Base-by-base conservation (phyloP, 2,329 filamentous ascomycete species). In the Plenodomus biglobosus region DNA sequence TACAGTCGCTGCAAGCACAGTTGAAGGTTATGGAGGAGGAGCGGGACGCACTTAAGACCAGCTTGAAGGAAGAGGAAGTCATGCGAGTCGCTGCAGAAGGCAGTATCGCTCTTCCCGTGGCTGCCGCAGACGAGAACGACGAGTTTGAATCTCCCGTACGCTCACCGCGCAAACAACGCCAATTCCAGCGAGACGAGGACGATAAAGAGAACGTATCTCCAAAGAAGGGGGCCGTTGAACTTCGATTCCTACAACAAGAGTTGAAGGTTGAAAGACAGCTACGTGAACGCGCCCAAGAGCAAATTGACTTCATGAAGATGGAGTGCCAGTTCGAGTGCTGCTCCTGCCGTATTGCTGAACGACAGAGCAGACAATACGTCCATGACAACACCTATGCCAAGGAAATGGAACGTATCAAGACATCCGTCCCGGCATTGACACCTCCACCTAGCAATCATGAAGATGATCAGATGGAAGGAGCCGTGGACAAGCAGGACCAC, bases 221-320 rank as follows among this genome's bases (percentile, higher is more conserved):
- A 3, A 75, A 70, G 59, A 74, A 53, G 81, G 70, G 64, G 59
- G 56, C 70, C 35, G 67, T 77, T 19, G 73, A 80, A 34, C 58
- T 73, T 7, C 76, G 76, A 52, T 65, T 74, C n/a, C 58, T 84
- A 18, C 74, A 77, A 48, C 74, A 80, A 37, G 76, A 83, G 46
- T 72, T 85, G 3, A 63, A 71, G 20, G 66, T 68, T 22, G 82
- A 85, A 64, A 76, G 73, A 70, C 81, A 73, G 64, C 78, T 85
- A 45, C 85, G 87, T 8, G 80, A 87, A 53, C 81, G 86, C 7
- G 86, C 87, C 0, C 78, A 86, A 54, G 87, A 90, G 51, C 82
- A 87, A 63, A 78, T 90, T 40, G 86, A 91, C 24, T 92, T 90
- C 69, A 76, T 92, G 66, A 83, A 88, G 64, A 80, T 87, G 45